Percentiles rank a stretch among this genome's conserved stretches.
Evolutionary conservation across 768 basidiomycete species (phyloP).

Genomic region (Pleurotus cornucopiae): DNA sequence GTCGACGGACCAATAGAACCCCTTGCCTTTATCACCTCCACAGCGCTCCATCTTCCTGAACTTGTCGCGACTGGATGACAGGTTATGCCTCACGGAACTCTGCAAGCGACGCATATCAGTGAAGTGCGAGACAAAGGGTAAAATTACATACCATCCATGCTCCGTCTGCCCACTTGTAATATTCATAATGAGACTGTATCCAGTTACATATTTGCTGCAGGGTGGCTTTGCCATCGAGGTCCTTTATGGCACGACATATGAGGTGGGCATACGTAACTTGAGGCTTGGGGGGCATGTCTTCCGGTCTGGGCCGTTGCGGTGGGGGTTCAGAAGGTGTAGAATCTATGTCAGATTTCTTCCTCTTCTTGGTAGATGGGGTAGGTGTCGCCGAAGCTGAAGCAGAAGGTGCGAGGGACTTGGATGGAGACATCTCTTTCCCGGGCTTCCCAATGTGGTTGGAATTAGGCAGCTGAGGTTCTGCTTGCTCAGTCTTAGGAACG

Average conservation of each 20-base stretch:
- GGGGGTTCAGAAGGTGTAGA: constrained; percentile 11
- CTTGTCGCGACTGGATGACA: constrained; percentile 80
- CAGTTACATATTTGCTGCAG: constrained; percentile 89
- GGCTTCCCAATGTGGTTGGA: constrained; percentile 54
- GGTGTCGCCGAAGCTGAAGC: neutral
- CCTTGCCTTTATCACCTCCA: constrained; percentile 84
- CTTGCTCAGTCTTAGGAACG: constrained; percentile 32
- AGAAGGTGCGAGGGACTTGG: neutral
- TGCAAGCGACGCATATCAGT: constrained; percentile 24
- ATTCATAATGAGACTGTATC: constrained; percentile 86
- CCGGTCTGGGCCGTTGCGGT: constrained; percentile 48
- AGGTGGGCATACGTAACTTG: constrained; percentile 88
- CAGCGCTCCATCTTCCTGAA: constrained; percentile 89
- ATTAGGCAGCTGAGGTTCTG: constrained; percentile 56
- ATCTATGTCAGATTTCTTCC: constrained; percentile 59
- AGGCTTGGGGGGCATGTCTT: constrained; percentile 86
- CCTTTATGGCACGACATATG: constrained; percentile 85
- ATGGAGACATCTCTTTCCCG: constrained; percentile 22
- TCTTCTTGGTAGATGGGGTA: constrained; percentile 55
- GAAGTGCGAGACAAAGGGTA: constrained; percentile 3
- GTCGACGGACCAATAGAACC: constrained; percentile 91
- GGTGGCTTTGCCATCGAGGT: constrained; percentile 80
- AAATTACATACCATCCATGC: constrained; percentile 81
- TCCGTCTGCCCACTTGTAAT: constrained; percentile 82
- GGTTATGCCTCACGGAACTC: constrained; percentile 92